These are phyloP conservation scores for Cyberlindnera euphorbiiphila DNA, from an alignment of 805 yeast genomes.

Conservation along the genomic window DNA sequence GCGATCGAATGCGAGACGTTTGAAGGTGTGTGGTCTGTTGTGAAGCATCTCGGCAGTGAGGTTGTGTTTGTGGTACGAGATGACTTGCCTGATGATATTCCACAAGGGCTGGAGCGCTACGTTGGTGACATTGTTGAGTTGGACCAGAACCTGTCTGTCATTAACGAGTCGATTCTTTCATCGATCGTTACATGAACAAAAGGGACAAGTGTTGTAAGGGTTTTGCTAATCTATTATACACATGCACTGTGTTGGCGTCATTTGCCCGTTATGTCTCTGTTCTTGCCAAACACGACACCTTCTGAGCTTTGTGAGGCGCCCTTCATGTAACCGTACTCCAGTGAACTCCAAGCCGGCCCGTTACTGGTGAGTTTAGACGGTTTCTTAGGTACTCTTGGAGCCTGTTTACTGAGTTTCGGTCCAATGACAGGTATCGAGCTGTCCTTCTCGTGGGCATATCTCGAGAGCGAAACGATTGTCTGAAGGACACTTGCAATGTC, in stretches of 20 bases:
- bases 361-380: conserved; percentile 40
- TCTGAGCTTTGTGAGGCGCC: conserved; percentile 55
- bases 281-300: conserved; percentile 49
- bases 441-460: conserved; percentile 58
- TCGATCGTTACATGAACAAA: conserved; percentile 15
- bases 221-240: no score
- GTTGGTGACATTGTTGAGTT: conserved; percentile 26
- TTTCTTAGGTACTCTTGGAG: conserved; percentile 50
- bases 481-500: conserved; percentile 81
- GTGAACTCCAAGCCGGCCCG: conserved; percentile 53
- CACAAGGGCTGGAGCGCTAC: conserved; percentile 30
- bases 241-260: neutral
- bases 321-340: conserved; percentile 56
- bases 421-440: conserved; percentile 51
- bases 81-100: conserved; percentile 28
- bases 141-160: conserved; percentile 22
- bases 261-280: conserved; percentile 39
- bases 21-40: conserved; percentile 50
- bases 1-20: conserved; percentile 39
- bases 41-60: conserved; percentile 45
- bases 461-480: conserved; percentile 67
- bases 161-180: conserved; percentile 25
- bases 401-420: conserved; percentile 48
- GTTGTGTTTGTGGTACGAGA: conserved; percentile 27
- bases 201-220: no score